phyloP scores from a whole-genome alignment of 1,284 basidiomycete genomes.

The Ganoderma sinense region DNA sequence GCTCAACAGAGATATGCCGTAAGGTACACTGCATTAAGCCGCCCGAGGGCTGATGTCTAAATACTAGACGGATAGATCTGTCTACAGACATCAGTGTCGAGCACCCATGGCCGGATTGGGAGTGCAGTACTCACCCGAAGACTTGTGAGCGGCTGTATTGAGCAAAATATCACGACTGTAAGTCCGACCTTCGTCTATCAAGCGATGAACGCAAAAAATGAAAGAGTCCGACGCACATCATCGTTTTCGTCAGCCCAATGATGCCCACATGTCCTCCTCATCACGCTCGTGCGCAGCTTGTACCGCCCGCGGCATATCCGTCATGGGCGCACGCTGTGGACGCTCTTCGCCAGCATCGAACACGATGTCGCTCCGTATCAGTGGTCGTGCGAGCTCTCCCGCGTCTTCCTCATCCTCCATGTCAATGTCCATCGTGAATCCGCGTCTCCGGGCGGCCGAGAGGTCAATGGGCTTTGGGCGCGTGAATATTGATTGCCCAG shows the following conservation, averaged over 20 bases:
- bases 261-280: slow-evolving; percentile 76
- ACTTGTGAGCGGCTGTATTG: background rate
- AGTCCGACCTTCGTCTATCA: background rate
- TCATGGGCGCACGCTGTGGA: slow-evolving; percentile 43
- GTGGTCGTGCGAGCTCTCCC: slow-evolving; percentile 58
- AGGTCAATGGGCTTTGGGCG: slow-evolving; percentile 94
- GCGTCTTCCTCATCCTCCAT: slow-evolving; percentile 71
- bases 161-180: background rate
- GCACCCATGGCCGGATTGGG: no score
- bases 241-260: slow-evolving; percentile 56
- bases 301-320: slow-evolving; percentile 64
- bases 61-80: slow-evolving; percentile 2
- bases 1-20: background rate
- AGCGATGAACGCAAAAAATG: background rate
- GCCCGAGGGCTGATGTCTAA: background rate
- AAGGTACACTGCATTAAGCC: slow-evolving; percentile 6
- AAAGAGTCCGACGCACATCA: slow-evolving; percentile 4
- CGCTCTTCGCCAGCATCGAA: slow-evolving; percentile 56
- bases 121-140: background rate
- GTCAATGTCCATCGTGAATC: slow-evolving; percentile 77
- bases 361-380: slow-evolving; percentile 59
- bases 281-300: slow-evolving; percentile 65
- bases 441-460: slow-evolving; percentile 70
- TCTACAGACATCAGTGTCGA: background rate
- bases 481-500: slow-evolving; percentile 93